Evolutionary conservation across 202 grass and related monocot genomes (phyloP).

Genomic region (Bolboschoenoplectus hybrid): DNA sequence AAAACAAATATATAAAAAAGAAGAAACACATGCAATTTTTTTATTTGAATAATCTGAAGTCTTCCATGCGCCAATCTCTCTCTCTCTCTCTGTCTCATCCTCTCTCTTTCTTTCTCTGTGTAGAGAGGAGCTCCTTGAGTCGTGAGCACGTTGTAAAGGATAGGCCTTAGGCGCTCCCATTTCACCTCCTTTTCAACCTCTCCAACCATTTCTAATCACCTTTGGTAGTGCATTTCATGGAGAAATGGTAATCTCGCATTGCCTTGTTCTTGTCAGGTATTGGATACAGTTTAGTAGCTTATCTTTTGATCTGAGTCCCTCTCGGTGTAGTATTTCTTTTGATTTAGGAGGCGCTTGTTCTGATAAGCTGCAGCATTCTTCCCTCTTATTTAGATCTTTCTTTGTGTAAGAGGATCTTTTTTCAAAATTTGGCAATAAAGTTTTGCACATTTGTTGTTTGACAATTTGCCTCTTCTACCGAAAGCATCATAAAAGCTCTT

Average conservation of each 20-base stretch:
- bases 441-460: constrained; percentile 12
- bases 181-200: constrained; percentile 6
- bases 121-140: constrained; percentile 20
- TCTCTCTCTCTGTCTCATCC: background rate
- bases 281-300: background rate
- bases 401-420: background rate
- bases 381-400: background rate
- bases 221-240: constrained; percentile 15
- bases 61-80: constrained; percentile 31
- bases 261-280: constrained; percentile 13
- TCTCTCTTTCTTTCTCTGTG: constrained; percentile 7
- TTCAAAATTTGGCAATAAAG: background rate
- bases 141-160: constrained; percentile 29
- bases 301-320: background rate
- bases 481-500: background rate
- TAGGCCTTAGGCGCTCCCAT: constrained; percentile 34
- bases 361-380: background rate
- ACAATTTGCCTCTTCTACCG: constrained; percentile 18
- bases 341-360: background rate
- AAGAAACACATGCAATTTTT: background rate
- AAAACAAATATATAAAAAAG: constrained; percentile 5
- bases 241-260: constrained; percentile 20
- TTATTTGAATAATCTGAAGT: constrained; percentile 26
- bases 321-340: background rate
- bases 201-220: constrained; percentile 26